Evolutionary conservation across 73 alveolate genomes (phyloP), one percentile per base, ranked within the genome.

Genomic region (Paramecium octaurelia): DNA sequence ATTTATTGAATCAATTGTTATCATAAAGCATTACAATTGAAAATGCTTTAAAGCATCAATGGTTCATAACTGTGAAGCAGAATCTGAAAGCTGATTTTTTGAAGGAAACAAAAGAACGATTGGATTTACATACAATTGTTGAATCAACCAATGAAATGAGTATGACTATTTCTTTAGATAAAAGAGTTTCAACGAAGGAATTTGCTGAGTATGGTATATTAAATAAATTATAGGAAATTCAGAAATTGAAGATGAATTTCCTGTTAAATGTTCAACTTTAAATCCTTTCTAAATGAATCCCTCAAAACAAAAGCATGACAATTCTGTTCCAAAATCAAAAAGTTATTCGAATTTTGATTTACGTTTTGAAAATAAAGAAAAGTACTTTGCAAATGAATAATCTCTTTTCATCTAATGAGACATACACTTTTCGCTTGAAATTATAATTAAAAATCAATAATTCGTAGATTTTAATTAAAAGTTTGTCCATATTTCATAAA

Each of bases 241-340:
- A 70, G 86, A 70, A 70, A 20, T 18, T 31, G 86, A 31, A 70
- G 86, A 70, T 11, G 86, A 70, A 35, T 31, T 31, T 70, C 86
- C 86, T 8, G 27, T 31, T 1, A 70, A 35, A 73, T 20, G 31
- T 73, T 36, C 57, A 9, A 38, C 18, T 29, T 34, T 35, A 16
- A 73, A 73, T 73, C 34, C 54, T 12, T 73, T 73, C 11, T 35
- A 29, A 38, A 73, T 31, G 60, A 73, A 29, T 35, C 87, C 87
- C 8, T 73, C 87, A 36, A 73, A 34, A 73, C 6, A 73, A 21
- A 73, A 73, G 38, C 87, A 73, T 73, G 87, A 73, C 7, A 36
- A 14, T 6, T 16, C 38, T 38, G n/a, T 73, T 3, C 2, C 3
- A 40, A 73, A 36, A 73, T 73, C 87, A 73, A 73, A 73, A 43